These are phyloP conservation scores for Secale cereale DNA, from an alignment of 176 grass and related monocot genomes.

Conservation along the genomic window DNA sequence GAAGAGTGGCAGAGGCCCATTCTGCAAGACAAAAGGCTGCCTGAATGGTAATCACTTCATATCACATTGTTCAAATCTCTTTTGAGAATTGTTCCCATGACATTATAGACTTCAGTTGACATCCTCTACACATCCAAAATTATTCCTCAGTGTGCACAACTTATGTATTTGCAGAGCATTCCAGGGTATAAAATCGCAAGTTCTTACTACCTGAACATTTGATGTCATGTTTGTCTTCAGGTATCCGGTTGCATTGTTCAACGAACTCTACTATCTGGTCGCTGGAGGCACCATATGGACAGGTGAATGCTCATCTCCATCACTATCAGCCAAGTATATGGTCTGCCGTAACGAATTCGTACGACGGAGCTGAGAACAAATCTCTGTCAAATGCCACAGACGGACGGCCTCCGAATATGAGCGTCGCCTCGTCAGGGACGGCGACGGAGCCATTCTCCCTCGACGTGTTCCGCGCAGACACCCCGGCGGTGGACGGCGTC, in stretches of 20 bases:
- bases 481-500: conserved; percentile 38
- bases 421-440: conserved; percentile 34
- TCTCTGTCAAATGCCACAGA: conserved; percentile 32
- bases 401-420: conserved; percentile 48
- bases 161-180: neutral
- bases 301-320: conserved; percentile 18
- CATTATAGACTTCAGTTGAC: neutral
- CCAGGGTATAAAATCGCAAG: neutral
- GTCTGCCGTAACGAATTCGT: neutral
- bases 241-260: conserved; percentile 73
- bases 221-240: conserved; percentile 21
- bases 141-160: neutral
- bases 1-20: conserved; percentile 88
- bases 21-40: conserved; percentile 60
- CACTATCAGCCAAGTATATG: neutral
- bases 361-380: neutral
- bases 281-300: conserved; percentile 92
- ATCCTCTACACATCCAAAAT: neutral
- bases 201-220: neutral
- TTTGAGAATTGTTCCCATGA: neutral
- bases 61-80: neutral
- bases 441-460: conserved; percentile 48
- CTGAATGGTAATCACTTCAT: conserved; percentile 49
- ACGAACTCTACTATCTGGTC: conserved; percentile 90
- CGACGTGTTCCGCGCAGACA: neutral